Base-by-base conservation (phyloP, 495 filamentous ascomycete genomes). In the Recurvomyces mirabilis region DNA sequence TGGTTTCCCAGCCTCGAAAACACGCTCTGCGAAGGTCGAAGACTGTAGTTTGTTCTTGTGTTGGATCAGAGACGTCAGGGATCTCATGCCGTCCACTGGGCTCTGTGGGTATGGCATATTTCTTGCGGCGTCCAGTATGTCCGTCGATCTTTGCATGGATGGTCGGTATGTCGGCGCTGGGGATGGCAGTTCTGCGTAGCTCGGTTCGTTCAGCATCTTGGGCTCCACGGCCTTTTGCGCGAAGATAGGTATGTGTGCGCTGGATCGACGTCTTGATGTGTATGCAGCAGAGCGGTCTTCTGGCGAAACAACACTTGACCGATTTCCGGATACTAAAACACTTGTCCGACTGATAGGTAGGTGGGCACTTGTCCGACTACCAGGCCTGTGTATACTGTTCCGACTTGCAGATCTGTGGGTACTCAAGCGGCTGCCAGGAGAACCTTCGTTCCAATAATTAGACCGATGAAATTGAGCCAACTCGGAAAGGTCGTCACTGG, bases 1-100 rank as follows among this genome's bases (percentile, higher is more conserved):
- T 1, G 38, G 38, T 23, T 49, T 49, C 7, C 46, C 46, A 23
- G 46, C 46, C 24, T 49, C 46, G 30, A 43, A 49, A 1, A 49
- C 46, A 10, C 46, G 30, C 5, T 38, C 28, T 7, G 46, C 46
- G 24, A 49, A 49, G 1, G 39, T 43, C 2, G 18, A 26, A 4
- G 45, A 23, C 12, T 29, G 21, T 3, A 5, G 12, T 11, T 38
- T n/a, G 2, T 23, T 12, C n/a, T 38, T 30, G 22, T 46, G 33
- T 13, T 26, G 23, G 6, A 38, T 18, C 11, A 19, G 29, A 14
- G 43, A 39, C 23, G 39, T 22, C n/a, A 46, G 21, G 11, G 41
- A 35, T 17, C 24, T 12, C 22, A 31, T 45, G 41, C n/a, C n/a
- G n/a, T n/a, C n/a, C n/a, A 18, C 30, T 10, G 29, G 15, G 11